phyloP scores from a whole-genome alignment of 352 stramenopile species.

The Globisporangium yorkense region DNA sequence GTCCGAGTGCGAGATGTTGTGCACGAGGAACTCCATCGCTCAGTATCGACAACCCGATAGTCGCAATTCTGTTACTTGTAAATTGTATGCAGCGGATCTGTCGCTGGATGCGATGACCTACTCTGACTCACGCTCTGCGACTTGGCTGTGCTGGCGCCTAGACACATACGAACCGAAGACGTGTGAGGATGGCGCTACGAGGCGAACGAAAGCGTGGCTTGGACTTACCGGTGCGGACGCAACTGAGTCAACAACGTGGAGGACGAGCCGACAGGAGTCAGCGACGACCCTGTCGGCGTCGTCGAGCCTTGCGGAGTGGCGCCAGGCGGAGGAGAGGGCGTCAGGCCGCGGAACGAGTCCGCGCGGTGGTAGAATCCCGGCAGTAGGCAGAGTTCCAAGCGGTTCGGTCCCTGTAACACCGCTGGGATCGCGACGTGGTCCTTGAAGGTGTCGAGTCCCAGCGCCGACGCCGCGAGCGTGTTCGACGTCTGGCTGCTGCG shows the following conservation, averaged over 20 bases:
- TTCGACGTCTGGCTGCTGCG: not conserved
- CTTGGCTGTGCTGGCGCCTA: not conserved
- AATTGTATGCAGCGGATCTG: too few relatives aligned
- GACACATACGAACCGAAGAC: not conserved
- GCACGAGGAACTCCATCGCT: slow-evolving; percentile 91
- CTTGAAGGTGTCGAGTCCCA: not conserved
- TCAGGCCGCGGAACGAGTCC: slow-evolving; percentile 9
- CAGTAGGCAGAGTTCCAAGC: not conserved
- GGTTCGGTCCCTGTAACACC: not conserved
- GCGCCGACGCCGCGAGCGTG: not conserved
- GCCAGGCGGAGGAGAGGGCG: not conserved
- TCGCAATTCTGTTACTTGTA: too few relatives aligned
- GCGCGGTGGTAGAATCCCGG: not conserved
- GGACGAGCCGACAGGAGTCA: not conserved
- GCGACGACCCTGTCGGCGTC: not conserved
- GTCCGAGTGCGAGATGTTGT: slow-evolving; percentile 97
- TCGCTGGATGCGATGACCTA: too few relatives aligned
- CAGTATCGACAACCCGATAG: too few relatives aligned
- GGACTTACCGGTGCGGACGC: not conserved
- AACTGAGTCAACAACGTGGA: not conserved
- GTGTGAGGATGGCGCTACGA: too few relatives aligned
- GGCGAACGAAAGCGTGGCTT: too few relatives aligned
- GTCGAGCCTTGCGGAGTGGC: not conserved
- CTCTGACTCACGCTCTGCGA: too few relatives aligned
- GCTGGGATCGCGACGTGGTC: not conserved